These are phyloP conservation scores for Fusarium irregulare DNA, from an alignment of 2,329 filamentous ascomycete species.

Conservation along the genomic window DNA sequence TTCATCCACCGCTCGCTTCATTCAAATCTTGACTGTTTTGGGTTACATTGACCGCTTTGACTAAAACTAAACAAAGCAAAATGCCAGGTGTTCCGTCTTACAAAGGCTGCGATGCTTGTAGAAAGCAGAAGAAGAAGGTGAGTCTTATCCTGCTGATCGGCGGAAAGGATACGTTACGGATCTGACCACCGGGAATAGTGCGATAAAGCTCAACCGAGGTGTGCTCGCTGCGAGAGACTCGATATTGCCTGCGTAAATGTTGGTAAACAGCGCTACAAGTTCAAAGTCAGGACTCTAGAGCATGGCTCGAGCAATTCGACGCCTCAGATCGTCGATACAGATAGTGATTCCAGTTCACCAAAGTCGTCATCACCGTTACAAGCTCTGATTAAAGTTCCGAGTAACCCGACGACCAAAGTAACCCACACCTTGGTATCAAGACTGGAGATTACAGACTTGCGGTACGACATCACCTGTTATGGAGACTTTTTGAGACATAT, in stretches of 20 bases:
- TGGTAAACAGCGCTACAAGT: constrained; percentile 62
- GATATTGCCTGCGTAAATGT: constrained; percentile 58
- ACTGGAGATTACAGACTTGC: constrained; percentile 55
- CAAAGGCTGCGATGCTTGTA: constrained; percentile 62
- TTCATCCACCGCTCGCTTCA: background rate
- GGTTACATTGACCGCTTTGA: constrained; percentile 39
- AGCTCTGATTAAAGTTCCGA: constrained; percentile 40
- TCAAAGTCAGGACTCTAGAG: constrained; percentile 53
- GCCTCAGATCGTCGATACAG: constrained; percentile 7
- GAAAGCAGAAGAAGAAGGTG: constrained; percentile 66
- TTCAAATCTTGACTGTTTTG: constrained; percentile 26
- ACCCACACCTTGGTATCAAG: constrained; percentile 45
- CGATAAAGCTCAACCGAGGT: constrained; percentile 57
- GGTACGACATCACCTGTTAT: constrained; percentile 61
- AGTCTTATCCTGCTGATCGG: background rate
- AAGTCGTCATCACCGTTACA: constrained; percentile 5
- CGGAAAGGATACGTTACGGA: background rate
- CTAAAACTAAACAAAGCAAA: background rate
- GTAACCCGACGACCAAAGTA: constrained; percentile 47
- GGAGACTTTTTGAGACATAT: constrained; percentile 59
- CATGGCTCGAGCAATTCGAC: constrained; percentile 3
- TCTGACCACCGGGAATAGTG: constrained; percentile 51
- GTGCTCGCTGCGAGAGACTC: constrained; percentile 59
- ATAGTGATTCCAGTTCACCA: constrained; percentile 14
- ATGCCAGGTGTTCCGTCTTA: constrained; percentile 66